Conservation (phyloP, 345 rosid genomes). For the Gossypium bickii region DNA sequence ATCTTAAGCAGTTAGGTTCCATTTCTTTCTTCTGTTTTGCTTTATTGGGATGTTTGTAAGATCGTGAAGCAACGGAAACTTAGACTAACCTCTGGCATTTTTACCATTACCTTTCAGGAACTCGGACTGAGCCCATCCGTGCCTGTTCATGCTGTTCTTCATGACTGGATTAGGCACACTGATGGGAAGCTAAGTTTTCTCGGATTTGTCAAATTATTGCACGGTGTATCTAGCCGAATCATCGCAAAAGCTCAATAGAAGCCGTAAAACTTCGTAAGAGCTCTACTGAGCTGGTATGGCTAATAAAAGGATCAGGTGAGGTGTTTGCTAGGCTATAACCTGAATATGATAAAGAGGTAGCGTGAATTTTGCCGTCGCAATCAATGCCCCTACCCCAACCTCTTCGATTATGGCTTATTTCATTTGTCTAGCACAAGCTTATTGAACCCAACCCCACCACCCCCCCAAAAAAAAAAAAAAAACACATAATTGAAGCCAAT, state of each 20-base stretch:
- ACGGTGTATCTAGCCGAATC: constrained; percentile 69
- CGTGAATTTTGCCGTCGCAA: neutral
- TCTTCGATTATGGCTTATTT: constrained; percentile 15
- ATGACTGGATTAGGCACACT: constrained; percentile 91
- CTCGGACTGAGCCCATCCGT: constrained; percentile 85
- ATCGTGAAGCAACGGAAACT: neutral
- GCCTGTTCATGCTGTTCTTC: constrained; percentile 85
- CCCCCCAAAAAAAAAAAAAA: neutral
- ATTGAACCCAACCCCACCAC: no score
- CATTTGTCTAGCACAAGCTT: neutral
- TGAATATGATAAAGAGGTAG: neutral
- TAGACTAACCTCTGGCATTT: constrained; percentile 3
- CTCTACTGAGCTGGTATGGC: constrained; percentile 20
- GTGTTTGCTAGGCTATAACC: neutral
- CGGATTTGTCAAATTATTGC: constrained; percentile 83
- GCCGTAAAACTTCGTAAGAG: constrained; percentile 16
- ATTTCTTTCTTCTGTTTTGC: neutral
- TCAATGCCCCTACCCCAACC: neutral
- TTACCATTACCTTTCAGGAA: constrained; percentile 49
- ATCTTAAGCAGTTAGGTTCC: neutral
- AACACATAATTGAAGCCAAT: neutral
- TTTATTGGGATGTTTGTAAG: neutral
- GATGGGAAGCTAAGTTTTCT: constrained; percentile 96
- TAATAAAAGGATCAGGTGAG: constrained; percentile 6
- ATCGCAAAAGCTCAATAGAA: constrained; percentile 48